Conservation (phyloP, 139 green algal species). For the Chlamydomonas eustigma region DNA sequence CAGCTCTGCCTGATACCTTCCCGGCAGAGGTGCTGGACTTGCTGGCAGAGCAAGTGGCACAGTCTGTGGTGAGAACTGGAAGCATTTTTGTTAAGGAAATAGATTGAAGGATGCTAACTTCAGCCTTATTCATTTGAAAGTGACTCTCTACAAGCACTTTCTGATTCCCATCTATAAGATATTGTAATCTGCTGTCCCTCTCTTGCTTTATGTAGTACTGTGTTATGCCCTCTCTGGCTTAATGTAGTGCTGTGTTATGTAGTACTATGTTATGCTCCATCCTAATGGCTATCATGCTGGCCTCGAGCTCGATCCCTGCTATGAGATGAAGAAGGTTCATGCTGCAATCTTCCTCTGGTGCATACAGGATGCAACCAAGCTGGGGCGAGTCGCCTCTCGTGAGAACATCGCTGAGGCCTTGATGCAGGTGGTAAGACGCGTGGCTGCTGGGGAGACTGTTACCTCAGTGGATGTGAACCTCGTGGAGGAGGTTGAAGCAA, state of each 20-base stretch:
- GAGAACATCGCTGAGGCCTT: slow-evolving; percentile 13
- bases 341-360: background rate
- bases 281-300: too few species aligned
- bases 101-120: too few species aligned
- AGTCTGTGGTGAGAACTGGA: slow-evolving; percentile 6
- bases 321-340: background rate
- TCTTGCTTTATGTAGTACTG: too few species aligned
- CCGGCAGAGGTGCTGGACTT: slow-evolving; percentile 9
- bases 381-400: background rate
- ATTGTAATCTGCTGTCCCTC: too few species aligned
- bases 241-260: too few species aligned
- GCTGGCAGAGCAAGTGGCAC: slow-evolving; percentile 4
- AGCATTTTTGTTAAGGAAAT: too few species aligned
- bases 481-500: background rate
- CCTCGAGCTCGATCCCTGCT: too few species aligned
- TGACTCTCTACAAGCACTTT: too few species aligned
- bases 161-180: too few species aligned
- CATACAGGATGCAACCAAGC: background rate
- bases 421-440: background rate
- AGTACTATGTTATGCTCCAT: too few species aligned
- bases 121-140: too few species aligned
- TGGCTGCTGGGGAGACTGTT: slow-evolving; percentile 12
- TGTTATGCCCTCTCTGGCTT: too few species aligned
- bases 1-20: background rate
- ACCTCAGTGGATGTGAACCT: slow-evolving; percentile 8